phyloP scores from a whole-genome alignment of 176 grass and related monocot species.

The Cenchrus fungigraminus region DNA sequence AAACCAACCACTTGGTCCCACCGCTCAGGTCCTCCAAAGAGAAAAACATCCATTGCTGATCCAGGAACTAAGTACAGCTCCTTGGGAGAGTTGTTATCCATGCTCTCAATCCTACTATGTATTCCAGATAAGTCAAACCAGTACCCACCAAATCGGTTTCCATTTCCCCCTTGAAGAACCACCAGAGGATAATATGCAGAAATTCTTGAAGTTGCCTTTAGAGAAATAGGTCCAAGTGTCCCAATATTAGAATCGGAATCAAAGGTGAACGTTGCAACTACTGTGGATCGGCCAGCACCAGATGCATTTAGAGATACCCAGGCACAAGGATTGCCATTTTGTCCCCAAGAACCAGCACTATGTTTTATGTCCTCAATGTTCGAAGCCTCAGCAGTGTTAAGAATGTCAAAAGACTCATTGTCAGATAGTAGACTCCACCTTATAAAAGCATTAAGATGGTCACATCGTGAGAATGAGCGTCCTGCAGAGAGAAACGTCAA shows the following conservation, averaged over 20 bases:
- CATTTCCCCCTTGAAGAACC: slow-evolving; percentile 80
- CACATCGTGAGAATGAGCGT: slow-evolving; percentile 60
- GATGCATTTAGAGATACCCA: slow-evolving; percentile 74
- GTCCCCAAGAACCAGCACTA: slow-evolving; percentile 37
- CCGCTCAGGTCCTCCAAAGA: slow-evolving; percentile 86
- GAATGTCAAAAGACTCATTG: slow-evolving; percentile 68
- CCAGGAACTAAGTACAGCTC: slow-evolving; percentile 90
- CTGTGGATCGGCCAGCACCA: slow-evolving; percentile 65
- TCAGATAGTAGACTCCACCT: slow-evolving; percentile 81
- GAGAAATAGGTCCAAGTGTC: slow-evolving; percentile 55
- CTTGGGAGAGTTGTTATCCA: slow-evolving; percentile 56
- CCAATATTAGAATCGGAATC: slow-evolving; percentile 62
- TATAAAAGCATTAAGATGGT: slow-evolving; percentile 76
- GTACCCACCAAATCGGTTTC: slow-evolving; percentile 88
- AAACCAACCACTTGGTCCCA: slow-evolving; percentile 82
- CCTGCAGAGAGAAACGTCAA: slow-evolving; percentile 64
- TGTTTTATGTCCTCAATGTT: slow-evolving; percentile 39
- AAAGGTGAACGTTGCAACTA: slow-evolving; percentile 70
- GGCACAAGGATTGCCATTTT: slow-evolving; percentile 67
- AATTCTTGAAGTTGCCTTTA: slow-evolving; percentile 70
- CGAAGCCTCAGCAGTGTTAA: slow-evolving; percentile 48
- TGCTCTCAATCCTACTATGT: slow-evolving; percentile 47
- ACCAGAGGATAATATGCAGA: slow-evolving; percentile 84
- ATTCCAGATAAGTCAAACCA: slow-evolving; percentile 71
- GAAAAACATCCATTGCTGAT: slow-evolving; percentile 81